Percentiles rank a stretch among this genome's conserved stretches.
Evolutionary conservation across 495 filamentous ascomycete genomes (phyloP).

Genomic region (Podospora pseudoanserina): DNA sequence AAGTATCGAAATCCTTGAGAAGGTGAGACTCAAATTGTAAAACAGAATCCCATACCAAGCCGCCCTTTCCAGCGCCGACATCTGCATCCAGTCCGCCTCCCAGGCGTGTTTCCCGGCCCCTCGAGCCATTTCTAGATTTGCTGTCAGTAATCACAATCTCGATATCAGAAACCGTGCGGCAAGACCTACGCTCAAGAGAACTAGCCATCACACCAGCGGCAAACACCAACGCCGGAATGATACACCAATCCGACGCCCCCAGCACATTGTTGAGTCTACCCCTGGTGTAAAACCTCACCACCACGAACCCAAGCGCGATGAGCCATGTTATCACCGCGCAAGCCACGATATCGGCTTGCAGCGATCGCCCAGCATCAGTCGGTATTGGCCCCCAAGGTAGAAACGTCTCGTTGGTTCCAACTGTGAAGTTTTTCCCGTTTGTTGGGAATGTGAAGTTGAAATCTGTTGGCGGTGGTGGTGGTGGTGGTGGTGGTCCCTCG

Average conservation of each 20-base stretch:
- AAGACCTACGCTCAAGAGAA: slow-evolving; percentile 27
- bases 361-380: slow-evolving; percentile 20
- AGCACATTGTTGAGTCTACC: slow-evolving; percentile 25
- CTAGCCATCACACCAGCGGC: slow-evolving; percentile 27
- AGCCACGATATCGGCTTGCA: slow-evolving; percentile 29
- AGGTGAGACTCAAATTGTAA: slow-evolving; percentile 29
- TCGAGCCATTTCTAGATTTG: slow-evolving; percentile 17
- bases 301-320: slow-evolving; percentile 27
- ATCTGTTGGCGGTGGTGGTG: too few species aligned
- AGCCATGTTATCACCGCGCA: slow-evolving; percentile 28
- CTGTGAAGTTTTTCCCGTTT: not conserved
- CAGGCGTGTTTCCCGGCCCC: slow-evolving; percentile 28
- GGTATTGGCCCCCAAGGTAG: slow-evolving; percentile 17
- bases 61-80: slow-evolving; percentile 24
- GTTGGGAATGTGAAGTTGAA: not conserved
- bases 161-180: too few species aligned
- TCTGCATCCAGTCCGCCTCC: slow-evolving; percentile 17
- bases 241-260: slow-evolving; percentile 28
- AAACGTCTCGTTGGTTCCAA: not conserved
- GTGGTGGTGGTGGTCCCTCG: not conserved
- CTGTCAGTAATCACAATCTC: not conserved
- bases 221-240: slow-evolving; percentile 30
- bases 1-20: slow-evolving; percentile 31
- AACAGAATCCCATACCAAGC: slow-evolving; percentile 31
- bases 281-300: slow-evolving; percentile 33